phyloP scores from a whole-genome alignment of 108 stramenopile genomes.

The Cyclotella atomus region DNA sequence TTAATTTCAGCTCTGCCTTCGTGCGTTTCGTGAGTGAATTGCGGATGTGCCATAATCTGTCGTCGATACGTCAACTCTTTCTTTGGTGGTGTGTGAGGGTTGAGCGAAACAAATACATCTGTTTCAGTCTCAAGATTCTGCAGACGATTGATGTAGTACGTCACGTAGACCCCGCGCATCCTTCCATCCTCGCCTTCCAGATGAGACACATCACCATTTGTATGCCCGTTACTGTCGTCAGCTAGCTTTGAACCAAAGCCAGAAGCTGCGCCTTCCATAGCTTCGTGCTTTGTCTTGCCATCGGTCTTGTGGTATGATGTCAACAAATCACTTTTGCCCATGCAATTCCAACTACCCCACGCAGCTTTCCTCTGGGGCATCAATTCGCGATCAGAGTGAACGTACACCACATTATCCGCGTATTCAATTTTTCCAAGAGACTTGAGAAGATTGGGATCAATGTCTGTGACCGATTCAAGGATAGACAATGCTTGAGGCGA shows the following conservation, averaged over 20 bases:
- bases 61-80: slow-evolving; percentile 56
- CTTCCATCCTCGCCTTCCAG: slow-evolving; percentile 70
- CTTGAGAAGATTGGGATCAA: slow-evolving; percentile 42
- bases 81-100: slow-evolving; percentile 80
- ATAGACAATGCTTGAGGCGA: slow-evolving; percentile 72
- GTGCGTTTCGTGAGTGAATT: slow-evolving; percentile 79
- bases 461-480: slow-evolving; percentile 39
- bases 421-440: slow-evolving; percentile 69
- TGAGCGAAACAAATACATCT: slow-evolving; percentile 93
- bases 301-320: slow-evolving; percentile 8
- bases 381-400: slow-evolving; percentile 90
- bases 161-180: slow-evolving; percentile 89
- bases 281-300: slow-evolving; percentile 35
- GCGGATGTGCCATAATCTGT: slow-evolving; percentile 84
- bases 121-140: slow-evolving; percentile 79
- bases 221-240: slow-evolving; percentile 9
- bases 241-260: slow-evolving; percentile 66
- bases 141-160: slow-evolving; percentile 95
- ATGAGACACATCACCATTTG: slow-evolving; percentile 5
- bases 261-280: slow-evolving; percentile 79
- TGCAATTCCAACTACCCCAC: slow-evolving; percentile 96
- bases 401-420: slow-evolving; percentile 85
- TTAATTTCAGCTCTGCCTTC: slow-evolving; percentile 65
- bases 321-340: slow-evolving; percentile 66
- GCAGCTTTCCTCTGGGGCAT: slow-evolving; percentile 88